These are phyloP conservation scores for Brachypodium distachyon DNA, from an alignment of 202 grass and related monocot genomes.

Conservation along the genomic window DNA sequence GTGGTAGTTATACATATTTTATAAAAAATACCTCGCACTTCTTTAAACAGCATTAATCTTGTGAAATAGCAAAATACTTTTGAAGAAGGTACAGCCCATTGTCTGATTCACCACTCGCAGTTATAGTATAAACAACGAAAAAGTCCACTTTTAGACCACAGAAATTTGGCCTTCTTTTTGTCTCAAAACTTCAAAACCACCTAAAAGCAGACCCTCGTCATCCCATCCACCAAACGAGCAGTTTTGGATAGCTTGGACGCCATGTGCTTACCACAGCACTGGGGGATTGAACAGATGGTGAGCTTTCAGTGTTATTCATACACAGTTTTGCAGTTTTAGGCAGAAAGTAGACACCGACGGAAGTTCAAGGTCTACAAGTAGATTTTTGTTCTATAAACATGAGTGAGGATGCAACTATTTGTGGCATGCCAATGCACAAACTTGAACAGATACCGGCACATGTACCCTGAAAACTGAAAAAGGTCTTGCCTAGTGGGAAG, in stretches of 20 bases:
- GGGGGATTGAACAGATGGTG: neutral
- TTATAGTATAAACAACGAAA: neutral
- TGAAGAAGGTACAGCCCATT: neutral
- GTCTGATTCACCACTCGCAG: constrained; percentile 13
- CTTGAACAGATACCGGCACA: neutral
- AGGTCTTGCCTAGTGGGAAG: neutral
- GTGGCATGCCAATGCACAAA: neutral
- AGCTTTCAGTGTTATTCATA: neutral
- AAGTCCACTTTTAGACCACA: neutral
- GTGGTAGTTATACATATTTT: neutral
- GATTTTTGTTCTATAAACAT: neutral
- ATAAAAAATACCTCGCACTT: neutral
- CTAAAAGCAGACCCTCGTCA: neutral
- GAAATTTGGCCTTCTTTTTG: neutral
- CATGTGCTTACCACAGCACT: neutral
- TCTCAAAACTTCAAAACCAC: neutral
- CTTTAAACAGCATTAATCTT: neutral
- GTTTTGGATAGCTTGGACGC: neutral
- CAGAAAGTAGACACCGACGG: neutral
- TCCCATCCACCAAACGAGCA: neutral
- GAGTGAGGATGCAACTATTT: neutral
- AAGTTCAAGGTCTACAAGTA: neutral
- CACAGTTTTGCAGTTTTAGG: neutral
- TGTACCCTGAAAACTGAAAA: neutral
- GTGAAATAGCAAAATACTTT: neutral